Base-by-base conservation (phyloP, 345 rosid genomes). In the Turnera subulata region DNA sequence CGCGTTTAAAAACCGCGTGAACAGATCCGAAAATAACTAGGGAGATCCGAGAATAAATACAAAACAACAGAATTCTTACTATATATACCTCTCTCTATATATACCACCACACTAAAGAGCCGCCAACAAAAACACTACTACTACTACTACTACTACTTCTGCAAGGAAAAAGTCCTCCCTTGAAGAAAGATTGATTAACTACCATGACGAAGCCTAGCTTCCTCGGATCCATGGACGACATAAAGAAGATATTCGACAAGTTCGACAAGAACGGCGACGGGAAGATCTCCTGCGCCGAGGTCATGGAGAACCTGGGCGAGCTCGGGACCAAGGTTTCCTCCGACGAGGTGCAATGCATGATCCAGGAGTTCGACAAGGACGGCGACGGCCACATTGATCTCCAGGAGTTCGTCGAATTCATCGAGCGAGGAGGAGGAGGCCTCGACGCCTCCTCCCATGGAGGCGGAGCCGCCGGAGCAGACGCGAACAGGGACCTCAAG, bases 191-290 rank as follows among this genome's bases (percentile, higher is more conserved):
- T 47, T 69, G 56, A 46, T 13, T 29, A 32, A 18, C 21, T 56
- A 24, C 6, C 14, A 40, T 15, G 15, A 44, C 1, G 26, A 17
- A n/a, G 23, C 24, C 55, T 22, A 50, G 53, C 40, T 6, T 16
- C 6, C 61, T 76, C 33, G 89, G 86, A 0, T 74, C 87, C 0
- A 52, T 61, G 52, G 91, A 78, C 2, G 91, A 93, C 26, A 75
- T 83, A 6, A 53, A 65, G 13, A 58, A 51, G n/a, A 81, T 89
- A 1, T 93, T 93, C 62, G 58, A 73, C 43, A 79, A 86, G 46
- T 84, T 83, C 76, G 99, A 93, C 77, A 83, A 79, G 54, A 93
- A 89, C 76, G 85, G 91, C 25, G 99, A 93, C 70, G 99, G 99
- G 0, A 84, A 73, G 80, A 93, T 93, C 85, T 93, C 94, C 6